These are phyloP conservation scores for Aspergillus sp. DNA, from an alignment of 2,329 filamentous ascomycete genomes.

Conservation along the genomic window DNA sequence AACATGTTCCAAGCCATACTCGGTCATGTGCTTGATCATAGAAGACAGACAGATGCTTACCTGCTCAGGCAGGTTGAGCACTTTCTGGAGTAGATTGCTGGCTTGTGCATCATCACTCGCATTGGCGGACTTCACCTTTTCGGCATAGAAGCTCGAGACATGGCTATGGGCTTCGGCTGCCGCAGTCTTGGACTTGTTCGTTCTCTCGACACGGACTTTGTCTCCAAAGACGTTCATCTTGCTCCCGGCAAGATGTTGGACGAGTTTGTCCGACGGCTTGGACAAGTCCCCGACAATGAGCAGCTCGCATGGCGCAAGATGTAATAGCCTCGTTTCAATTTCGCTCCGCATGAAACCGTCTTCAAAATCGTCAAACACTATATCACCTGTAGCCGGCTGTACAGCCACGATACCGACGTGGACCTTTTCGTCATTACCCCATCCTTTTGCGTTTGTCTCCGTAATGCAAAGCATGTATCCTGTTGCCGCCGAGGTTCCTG, in stretches of 20 bases:
- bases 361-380: slow-evolving; percentile 93
- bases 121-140: slow-evolving; percentile 66
- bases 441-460: slow-evolving; percentile 74
- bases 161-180: slow-evolving; percentile 83
- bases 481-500: slow-evolving; percentile 59
- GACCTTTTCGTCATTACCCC: slow-evolving; percentile 88
- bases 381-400: slow-evolving; percentile 91
- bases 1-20: slow-evolving; percentile 92
- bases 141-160: slow-evolving; percentile 89
- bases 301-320: slow-evolving; percentile 94
- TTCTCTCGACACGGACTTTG: slow-evolving; percentile 77
- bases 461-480: slow-evolving; percentile 95
- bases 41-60: slow-evolving; percentile 91
- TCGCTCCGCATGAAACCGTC: slow-evolving; percentile 97
- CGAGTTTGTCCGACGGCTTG: slow-evolving; percentile 85
- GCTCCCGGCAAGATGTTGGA: slow-evolving; percentile 84
- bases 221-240: slow-evolving; percentile 92
- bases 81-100: slow-evolving; percentile 73
- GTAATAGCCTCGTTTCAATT: slow-evolving; percentile 89
- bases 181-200: slow-evolving; percentile 73
- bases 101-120: slow-evolving; percentile 54
- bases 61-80: slow-evolving; percentile 77
- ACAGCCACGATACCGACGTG: slow-evolving; percentile 89
- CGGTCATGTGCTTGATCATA: slow-evolving; percentile 90
- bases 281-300: slow-evolving; percentile 88